Evolutionary conservation across 106 monocot genomes (phyloP).

Genomic region (Dendrobium nobile): DNA sequence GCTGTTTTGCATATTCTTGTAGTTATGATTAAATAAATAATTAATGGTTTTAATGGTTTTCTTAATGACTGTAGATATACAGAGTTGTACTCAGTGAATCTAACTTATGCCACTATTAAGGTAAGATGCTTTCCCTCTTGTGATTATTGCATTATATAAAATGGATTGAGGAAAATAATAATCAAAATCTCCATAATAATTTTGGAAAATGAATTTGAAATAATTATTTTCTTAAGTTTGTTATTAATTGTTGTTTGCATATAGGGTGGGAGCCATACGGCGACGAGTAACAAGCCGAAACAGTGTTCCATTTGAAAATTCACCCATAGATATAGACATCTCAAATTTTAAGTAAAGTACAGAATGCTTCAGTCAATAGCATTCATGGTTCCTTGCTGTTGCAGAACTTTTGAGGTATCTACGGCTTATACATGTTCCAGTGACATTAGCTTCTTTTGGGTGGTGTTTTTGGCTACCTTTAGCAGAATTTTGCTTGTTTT

Average conservation of each 20-base stretch:
- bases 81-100: background rate
- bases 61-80: background rate
- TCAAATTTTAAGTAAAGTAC: too few relatives aligned
- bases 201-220: background rate
- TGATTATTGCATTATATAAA: background rate
- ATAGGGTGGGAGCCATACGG: slow-evolving; percentile 2
- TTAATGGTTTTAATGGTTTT: background rate
- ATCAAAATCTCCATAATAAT: background rate
- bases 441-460: too few relatives aligned
- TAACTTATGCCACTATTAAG: slow-evolving; percentile 9
- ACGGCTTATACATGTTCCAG: too few relatives aligned
- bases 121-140: background rate
- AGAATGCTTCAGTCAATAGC: too few relatives aligned
- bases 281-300: background rate
- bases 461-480: too few relatives aligned
- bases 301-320: too few relatives aligned
- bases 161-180: too few relatives aligned
- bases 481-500: background rate
- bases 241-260: background rate
- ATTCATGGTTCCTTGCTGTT: too few relatives aligned
- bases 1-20: background rate
- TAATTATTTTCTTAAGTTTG: background rate
- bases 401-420: too few relatives aligned
- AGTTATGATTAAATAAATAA: background rate
- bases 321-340: too few relatives aligned